Conservation (phyloP, 345 rosid species). For the Barbarea vulgaris region DNA sequence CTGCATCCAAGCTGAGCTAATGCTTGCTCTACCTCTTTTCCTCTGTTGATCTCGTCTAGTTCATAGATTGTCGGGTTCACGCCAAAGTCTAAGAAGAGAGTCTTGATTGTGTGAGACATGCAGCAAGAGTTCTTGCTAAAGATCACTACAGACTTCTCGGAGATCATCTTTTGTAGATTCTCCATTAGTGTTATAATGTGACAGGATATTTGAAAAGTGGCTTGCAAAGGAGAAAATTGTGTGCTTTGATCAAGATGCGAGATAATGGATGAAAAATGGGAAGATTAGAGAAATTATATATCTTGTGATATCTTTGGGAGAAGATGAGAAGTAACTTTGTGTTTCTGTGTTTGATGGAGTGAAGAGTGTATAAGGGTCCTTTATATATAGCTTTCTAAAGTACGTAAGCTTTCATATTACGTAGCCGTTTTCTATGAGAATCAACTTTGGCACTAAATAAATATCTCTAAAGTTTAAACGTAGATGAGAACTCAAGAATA, state of each 20-base stretch:
- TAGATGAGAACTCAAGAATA: no score
- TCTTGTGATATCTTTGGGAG: constrained; percentile 5
- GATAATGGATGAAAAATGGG: not conserved
- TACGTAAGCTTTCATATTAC: constrained; percentile 5
- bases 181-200: constrained; percentile 48
- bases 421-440: not conserved
- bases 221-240: not conserved
- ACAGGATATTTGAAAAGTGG: not conserved
- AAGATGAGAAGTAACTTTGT: constrained; percentile 17
- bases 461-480: no score
- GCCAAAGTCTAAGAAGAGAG: constrained; percentile 65
- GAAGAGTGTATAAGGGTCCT: constrained; percentile 10
- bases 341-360: constrained; percentile 12
- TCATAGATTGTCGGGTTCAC: constrained; percentile 68
- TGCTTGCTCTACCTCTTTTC: constrained; percentile 71
- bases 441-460: constrained; percentile 5
- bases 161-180: constrained; percentile 49
- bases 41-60: constrained; percentile 61
- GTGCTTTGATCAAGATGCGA: not conserved
- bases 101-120: constrained; percentile 74
- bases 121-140: constrained; percentile 74
- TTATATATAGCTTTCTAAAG: constrained; percentile 27
- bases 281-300: not conserved
- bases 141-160: constrained; percentile 79
- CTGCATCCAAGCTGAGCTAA: constrained; percentile 64